Evolutionary conservation across 192 early-diverging fungal genomes (phyloP).

Genomic region (Umbelopsis sp.): DNA sequence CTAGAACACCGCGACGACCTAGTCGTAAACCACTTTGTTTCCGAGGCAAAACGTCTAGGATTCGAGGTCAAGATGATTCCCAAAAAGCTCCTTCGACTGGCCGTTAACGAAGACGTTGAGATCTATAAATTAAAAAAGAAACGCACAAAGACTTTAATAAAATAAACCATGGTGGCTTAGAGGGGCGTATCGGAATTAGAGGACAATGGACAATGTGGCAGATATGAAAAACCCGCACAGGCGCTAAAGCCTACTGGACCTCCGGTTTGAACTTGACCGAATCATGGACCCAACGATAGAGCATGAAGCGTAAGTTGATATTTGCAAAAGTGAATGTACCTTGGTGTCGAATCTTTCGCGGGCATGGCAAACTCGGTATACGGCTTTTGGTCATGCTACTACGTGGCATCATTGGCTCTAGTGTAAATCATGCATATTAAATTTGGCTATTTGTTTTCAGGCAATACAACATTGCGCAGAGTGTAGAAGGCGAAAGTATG

Average conservation of each 20-base stretch:
- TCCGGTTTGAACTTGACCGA: not conserved
- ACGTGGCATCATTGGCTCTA: too few relatives aligned
- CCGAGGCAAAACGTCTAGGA: constrained; percentile 26
- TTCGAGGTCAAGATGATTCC: constrained; percentile 31
- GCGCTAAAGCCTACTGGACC: too few relatives aligned
- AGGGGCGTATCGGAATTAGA: not conserved
- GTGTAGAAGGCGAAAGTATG: too few relatives aligned
- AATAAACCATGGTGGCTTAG: constrained; percentile 1
- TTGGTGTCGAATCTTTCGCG: too few relatives aligned
- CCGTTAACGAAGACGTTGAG: constrained; percentile 34
- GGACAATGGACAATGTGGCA: not conserved
- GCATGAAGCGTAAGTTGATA: not conserved
- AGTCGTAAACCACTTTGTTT: constrained; percentile 34
- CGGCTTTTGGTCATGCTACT: too few relatives aligned
- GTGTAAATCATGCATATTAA: too few relatives aligned
- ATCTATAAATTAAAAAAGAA: constrained; percentile 40
- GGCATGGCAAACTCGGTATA: too few relatives aligned
- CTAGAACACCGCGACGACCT: constrained; percentile 39
- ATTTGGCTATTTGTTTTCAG: too few relatives aligned
- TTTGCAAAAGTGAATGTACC: too few relatives aligned
- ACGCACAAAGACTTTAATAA: not conserved
- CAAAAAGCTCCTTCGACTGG: constrained; percentile 23
- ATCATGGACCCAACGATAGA: constrained; percentile 16
- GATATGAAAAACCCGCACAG: too few relatives aligned
- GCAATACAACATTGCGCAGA: too few relatives aligned